These are phyloP conservation scores for Pelargonium citronellum DNA, from an alignment of 441 rosid genomes.

Conservation along the genomic window DNA sequence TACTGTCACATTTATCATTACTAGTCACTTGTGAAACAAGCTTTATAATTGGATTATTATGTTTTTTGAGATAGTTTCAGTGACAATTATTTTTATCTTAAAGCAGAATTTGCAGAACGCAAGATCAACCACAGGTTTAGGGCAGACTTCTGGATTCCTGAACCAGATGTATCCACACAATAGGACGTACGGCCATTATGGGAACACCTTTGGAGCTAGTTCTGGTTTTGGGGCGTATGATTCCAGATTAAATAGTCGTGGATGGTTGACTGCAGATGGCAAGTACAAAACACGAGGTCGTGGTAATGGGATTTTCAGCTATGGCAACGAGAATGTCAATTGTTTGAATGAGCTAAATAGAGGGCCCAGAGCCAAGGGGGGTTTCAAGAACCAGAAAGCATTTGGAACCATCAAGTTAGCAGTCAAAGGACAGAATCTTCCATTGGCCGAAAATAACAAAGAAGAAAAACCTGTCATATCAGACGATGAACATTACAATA, in stretches of 20 bases:
- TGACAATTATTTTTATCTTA: no score
- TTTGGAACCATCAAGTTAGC: constrained; percentile 29
- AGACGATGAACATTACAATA: constrained; percentile 58
- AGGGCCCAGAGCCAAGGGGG: constrained; percentile 73
- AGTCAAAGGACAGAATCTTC: constrained; percentile 41
- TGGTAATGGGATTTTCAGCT: constrained; percentile 55
- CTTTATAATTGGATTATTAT: no score
- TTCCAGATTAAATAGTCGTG: constrained; percentile 50
- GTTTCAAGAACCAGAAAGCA: constrained; percentile 51
- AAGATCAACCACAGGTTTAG: no score
- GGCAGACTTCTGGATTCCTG: no score
- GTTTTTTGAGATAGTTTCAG: no score
- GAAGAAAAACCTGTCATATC: constrained; percentile 35
- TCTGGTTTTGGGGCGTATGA: constrained; percentile 63
- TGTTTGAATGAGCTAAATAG: constrained; percentile 81
- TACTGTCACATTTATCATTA: no score
- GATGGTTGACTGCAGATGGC: constrained; percentile 52
- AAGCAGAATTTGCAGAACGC: no score
- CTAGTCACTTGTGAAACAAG: no score
- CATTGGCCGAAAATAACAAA: constrained; percentile 36
- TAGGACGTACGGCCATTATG: constrained; percentile 66
- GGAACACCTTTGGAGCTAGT: constrained; percentile 53
- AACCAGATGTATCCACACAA: constrained; percentile 28
- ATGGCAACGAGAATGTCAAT: constrained; percentile 55
- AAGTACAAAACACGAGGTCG: constrained; percentile 63